Evolutionary conservation across 139 green algal genomes (phyloP).

Genomic region (Spirogloea muscicola): DNA sequence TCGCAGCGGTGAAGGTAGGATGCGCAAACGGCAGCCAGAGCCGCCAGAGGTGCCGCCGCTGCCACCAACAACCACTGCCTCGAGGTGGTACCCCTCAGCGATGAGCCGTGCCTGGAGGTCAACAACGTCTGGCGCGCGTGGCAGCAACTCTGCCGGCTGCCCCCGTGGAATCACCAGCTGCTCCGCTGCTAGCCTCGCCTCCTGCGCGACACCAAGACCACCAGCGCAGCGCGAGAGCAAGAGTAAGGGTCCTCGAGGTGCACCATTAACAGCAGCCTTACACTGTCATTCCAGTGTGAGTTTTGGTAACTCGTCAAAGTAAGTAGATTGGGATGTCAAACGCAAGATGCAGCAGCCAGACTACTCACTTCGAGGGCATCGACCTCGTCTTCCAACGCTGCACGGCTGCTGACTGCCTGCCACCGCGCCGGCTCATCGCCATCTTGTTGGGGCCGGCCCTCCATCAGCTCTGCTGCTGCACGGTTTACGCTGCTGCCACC

Average conservation of each 20-base stretch:
- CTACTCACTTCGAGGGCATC: slow-evolving; percentile 42
- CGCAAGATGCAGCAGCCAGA: too few relatives aligned
- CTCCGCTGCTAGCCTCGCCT: slow-evolving; percentile 18
- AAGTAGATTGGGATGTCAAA: background rate
- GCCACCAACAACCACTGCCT: too few relatives aligned
- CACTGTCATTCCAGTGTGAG: background rate
- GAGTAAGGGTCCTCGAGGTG: background rate
- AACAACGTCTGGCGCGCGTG: slow-evolving; percentile 3
- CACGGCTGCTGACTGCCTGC: background rate
- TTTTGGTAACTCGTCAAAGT: background rate
- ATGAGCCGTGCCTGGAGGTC: slow-evolving; percentile 5
- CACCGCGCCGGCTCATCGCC: background rate
- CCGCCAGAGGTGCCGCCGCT: too few relatives aligned
- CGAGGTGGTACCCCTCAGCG: too few relatives aligned
- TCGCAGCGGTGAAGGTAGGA: too few relatives aligned
- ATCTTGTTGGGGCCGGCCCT: slow-evolving; percentile 4
- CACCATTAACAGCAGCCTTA: background rate
- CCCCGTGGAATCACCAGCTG: slow-evolving; percentile 28
- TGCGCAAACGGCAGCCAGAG: too few relatives aligned
- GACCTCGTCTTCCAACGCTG: slow-evolving; percentile 39
- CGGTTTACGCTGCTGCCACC: background rate
- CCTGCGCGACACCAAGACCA: background rate
- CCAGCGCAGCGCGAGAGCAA: background rate
- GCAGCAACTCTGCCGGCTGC: slow-evolving; percentile 11
- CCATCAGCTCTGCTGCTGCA: background rate